A percentile compares a stretch with the other conserved stretches of the same genome.
phyloP scores from a whole-genome alignment of 495 filamentous ascomycete genomes.

The Sordaria brevicollis region DNA sequence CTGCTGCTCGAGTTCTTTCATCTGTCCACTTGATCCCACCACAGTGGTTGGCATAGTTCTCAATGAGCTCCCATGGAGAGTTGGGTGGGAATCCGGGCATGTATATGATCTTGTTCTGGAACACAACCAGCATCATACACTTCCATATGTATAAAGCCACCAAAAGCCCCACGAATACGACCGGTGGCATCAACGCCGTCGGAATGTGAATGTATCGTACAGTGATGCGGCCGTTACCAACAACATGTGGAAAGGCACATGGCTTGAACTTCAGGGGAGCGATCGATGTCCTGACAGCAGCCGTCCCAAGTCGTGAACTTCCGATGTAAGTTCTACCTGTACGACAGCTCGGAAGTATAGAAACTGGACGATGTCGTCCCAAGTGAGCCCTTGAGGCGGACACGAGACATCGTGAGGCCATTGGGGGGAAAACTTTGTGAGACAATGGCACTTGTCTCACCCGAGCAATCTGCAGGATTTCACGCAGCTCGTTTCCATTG shows the following conservation, averaged over 20 bases:
- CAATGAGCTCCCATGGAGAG: constrained; percentile 46
- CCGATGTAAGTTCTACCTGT: background rate
- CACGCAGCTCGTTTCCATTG: constrained; percentile 18
- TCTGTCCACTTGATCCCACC: constrained; percentile 54
- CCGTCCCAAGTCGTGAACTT: constrained; percentile 2
- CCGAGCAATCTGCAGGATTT: constrained; percentile 8
- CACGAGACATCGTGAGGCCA: background rate
- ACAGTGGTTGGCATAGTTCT: constrained; percentile 48
- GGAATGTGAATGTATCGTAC: constrained; percentile 37
- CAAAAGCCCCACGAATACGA: constrained; percentile 55
- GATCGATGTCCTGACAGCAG: background rate
- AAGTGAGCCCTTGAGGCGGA: constrained; percentile 2
- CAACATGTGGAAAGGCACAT: background rate
- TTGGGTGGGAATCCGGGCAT: constrained; percentile 62
- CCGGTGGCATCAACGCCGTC: constrained; percentile 49
- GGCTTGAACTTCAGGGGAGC: background rate
- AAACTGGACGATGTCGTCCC: background rate
- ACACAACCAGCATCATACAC: constrained; percentile 66
- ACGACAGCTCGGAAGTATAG: constrained; percentile 5
- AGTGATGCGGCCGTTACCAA: background rate
- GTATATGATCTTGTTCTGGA: constrained; percentile 81
- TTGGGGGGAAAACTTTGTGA: background rate
- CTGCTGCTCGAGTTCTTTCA: constrained; percentile 38
- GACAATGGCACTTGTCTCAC: constrained; percentile 7
- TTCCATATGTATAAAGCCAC: constrained; percentile 67